A percentile compares a stretch with the other conserved stretches of the same genome.
These are phyloP conservation scores for Sutorius australiensis DNA, from an alignment of 768 basidiomycete species.

Conservation along the genomic window DNA sequence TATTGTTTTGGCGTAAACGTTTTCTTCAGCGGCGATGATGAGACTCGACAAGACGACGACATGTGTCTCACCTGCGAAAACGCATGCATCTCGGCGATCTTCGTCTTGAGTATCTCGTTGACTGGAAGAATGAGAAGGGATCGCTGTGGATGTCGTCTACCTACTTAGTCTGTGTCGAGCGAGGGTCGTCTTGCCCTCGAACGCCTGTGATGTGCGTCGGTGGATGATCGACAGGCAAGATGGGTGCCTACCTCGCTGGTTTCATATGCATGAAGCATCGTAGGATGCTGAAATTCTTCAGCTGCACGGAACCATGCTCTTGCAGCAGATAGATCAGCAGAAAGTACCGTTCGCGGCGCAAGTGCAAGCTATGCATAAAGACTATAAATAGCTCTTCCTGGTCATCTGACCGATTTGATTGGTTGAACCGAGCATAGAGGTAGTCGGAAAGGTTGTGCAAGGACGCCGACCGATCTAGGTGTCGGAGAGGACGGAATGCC, in stretches of 20 bases:
- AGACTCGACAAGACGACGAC: neutral
- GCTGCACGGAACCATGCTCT: too few relatives aligned
- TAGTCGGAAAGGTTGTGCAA: too few relatives aligned
- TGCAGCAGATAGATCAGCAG: too few relatives aligned
- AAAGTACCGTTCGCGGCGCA: too few relatives aligned
- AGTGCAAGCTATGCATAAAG: too few relatives aligned
- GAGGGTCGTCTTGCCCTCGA: constrained; percentile 80
- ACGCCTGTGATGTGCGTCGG: constrained; percentile 44
- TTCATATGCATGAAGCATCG: too few relatives aligned
- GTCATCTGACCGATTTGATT: too few relatives aligned
- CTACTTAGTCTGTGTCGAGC: constrained; percentile 67
- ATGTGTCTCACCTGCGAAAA: constrained; percentile 69
- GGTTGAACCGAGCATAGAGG: too few relatives aligned
- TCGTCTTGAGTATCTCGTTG: constrained; percentile 67
- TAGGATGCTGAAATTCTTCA: too few relatives aligned
- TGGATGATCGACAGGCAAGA: neutral
- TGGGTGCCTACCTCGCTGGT: constrained; percentile 57
- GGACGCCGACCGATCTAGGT: too few relatives aligned
- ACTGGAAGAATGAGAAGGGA: constrained; percentile 42
- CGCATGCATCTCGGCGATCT: constrained; percentile 81
- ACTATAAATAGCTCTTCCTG: too few relatives aligned
- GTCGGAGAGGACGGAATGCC: too few relatives aligned
- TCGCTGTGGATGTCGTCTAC: constrained; percentile 17
- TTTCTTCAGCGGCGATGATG: constrained; percentile 45
- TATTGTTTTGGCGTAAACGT: constrained; percentile 70